Conservation (phyloP, 1,139 yeast genomes). For the Debaryomyces psychrophilus region DNA sequence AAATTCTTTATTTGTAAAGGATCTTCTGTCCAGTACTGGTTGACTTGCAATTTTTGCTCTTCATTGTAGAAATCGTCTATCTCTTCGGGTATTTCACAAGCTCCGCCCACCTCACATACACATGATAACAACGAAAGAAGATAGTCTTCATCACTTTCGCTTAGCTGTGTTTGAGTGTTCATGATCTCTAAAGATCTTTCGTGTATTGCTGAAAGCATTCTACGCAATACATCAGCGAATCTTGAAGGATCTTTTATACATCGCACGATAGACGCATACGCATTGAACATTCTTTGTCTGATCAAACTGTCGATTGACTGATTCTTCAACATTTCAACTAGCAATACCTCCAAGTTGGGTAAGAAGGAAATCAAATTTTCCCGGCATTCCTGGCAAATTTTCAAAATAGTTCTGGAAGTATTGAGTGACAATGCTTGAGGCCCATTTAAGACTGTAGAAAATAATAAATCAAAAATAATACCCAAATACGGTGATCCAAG, state of each 20-base stretch:
- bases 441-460: slow-evolving; percentile 32
- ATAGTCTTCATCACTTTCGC: slow-evolving; percentile 40
- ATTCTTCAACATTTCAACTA: slow-evolving; percentile 56
- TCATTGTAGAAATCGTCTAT: slow-evolving; percentile 42
- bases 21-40: slow-evolving; percentile 46
- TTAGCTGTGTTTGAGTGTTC: slow-evolving; percentile 11
- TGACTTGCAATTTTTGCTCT: slow-evolving; percentile 26
- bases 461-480: slow-evolving; percentile 52
- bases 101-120: slow-evolving; percentile 68
- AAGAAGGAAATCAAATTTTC: slow-evolving; percentile 47
- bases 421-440: slow-evolving; percentile 30
- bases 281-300: slow-evolving; percentile 61
- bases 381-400: slow-evolving; percentile 64
- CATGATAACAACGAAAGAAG: slow-evolving; percentile 60
- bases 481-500: slow-evolving; percentile 45
- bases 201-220: slow-evolving; percentile 27
- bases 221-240: slow-evolving; percentile 26
- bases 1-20: slow-evolving; percentile 42
- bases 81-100: slow-evolving; percentile 63
- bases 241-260: slow-evolving; percentile 47
- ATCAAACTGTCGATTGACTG: slow-evolving; percentile 50
- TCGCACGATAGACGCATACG: slow-evolving; percentile 65
- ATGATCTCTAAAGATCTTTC: slow-evolving; percentile 20
- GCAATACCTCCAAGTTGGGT: slow-evolving; percentile 54
- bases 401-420: slow-evolving; percentile 62